Base-by-base conservation (phyloP, 2,329 filamentous ascomycete genomes). In the Fusarium nygamai region DNA sequence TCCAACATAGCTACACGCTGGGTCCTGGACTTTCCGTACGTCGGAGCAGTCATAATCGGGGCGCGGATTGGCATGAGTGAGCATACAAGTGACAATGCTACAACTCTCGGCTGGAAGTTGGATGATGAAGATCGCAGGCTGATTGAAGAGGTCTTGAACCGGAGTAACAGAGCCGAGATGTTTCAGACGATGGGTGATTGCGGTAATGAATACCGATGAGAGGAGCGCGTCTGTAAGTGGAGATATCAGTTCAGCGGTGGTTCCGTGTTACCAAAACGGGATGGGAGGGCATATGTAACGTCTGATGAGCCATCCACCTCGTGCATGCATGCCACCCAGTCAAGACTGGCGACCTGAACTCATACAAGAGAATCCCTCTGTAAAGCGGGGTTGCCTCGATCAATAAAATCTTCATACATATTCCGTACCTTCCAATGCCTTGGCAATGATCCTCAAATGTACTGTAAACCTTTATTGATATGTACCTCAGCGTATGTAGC, bases 1-100 rank as follows among this genome's bases (percentile, higher is more conserved):
- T 61, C 58, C 8, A 61, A 61, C 20, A 38, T 61, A 29, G 58
- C 58, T 22, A 61, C 58, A 8, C 46, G 58, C 19, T 61, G 58
- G 58, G 58, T 61, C 12, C 1, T 61, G 6, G 58, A 61, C 27
- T 61, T 61, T 19, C 19, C 58, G 4, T 54, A 61, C 4, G 58
- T 61, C 2, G 58, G 58, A 8, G 29, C 46, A 2, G 58, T 61
- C 1, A 61, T 61, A 1, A 61, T 61, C 3, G 58, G 58, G 0
- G 58, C 58, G 0, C 6, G 58, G 13, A 31, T 61, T 1, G 58
- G 58, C 2, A 54, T 61, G 58, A 61, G 58, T 41, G 58, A 61
- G 27, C 46, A 54, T 34, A 61, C 58, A 4, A 53, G 13, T 4
- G 58, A 54, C 0, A 61, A 61, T 33, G 27, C 34, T 43, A 12